Evolutionary conservation across 768 basidiomycete genomes (phyloP), one percentile per base, ranked within the genome.

Genomic region (Suillus bovinus): DNA sequence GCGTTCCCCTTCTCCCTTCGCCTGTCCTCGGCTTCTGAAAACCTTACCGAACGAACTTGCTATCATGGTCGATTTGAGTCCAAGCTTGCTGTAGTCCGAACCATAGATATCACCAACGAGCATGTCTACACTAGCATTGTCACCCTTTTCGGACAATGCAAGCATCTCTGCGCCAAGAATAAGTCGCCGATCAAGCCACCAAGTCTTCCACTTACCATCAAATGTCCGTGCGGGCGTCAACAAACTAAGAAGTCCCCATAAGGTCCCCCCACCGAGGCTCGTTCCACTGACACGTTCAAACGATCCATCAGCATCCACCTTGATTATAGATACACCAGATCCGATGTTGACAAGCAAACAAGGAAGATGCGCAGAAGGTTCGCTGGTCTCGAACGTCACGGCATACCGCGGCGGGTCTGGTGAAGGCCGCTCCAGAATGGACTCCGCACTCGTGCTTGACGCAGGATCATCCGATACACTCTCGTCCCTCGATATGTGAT

Each of bases 81-180:
- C 97, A 39, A 99, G 86, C 64, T 91, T 90, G 74, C 85, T 88
- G 78, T 98, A 98, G 78, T 98, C 97, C 67, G 93, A 90, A n/a
- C 97, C 94, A 74, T 97, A 99, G 68, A 99, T 99, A 78, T 99
- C 97, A 39, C 97, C 96, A 50, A 99, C 96, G 54, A 99, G 88
- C 96, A 99, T 99, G 75, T 99, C 97, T 16, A 99, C 96, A 6
- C 83, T 82, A 47, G 91, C 86, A 72, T 99, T 99, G 77, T 97
- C 93, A 42, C 97, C 97, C 71, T 84, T 74, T 76, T 99, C 97
- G 0, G 97, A 97, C 24, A 99, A 82, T 9, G 87, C 85, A 67
- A 99, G 80, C 96, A 99, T 99, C 76, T 99, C 97, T 99, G 78
- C 5, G 17, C 63, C 44, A 65, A 61, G 63, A 55, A 31, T 69